A percentile compares a stretch with the other conserved stretches of the same genome.
Evolutionary conservation across 345 rosid genomes (phyloP).

Genomic region (Trapa incisa): DNA sequence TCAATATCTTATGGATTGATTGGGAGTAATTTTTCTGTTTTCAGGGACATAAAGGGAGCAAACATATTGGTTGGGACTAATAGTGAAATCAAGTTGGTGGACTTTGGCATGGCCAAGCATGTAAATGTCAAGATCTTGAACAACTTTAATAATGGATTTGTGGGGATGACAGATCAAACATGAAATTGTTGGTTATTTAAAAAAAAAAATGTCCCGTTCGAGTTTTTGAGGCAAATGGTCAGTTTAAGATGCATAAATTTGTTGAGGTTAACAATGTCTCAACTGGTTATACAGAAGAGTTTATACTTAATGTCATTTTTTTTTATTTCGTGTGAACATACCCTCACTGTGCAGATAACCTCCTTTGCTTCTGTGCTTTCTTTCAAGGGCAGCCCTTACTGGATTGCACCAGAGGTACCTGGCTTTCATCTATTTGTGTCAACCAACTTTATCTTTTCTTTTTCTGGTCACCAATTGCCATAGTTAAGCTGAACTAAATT

Average conservation of each 20-base stretch:
- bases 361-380: conserved; percentile 78
- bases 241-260: background rate
- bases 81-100: conserved; percentile 11
- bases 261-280: background rate
- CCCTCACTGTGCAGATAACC: conserved; percentile 44
- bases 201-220: background rate
- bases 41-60: conserved; percentile 15
- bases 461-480: background rate
- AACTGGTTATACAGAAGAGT: background rate
- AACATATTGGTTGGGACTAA: conserved; percentile 12
- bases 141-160: background rate
- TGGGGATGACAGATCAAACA: background rate
- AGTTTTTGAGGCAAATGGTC: background rate
- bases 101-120: conserved; percentile 17
- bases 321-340: background rate
- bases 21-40: background rate
- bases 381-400: conserved; percentile 95
- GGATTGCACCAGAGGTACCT: conserved; percentile 99
- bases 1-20: background rate
- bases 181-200: background rate
- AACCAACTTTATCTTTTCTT: background rate
- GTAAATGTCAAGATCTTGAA: conserved; percentile 5
- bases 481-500: background rate
- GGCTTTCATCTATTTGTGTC: background rate
- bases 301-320: background rate